These are phyloP conservation scores for Fragaria iinumae DNA, from an alignment of 306 rosid genomes.

Conservation along the genomic window DNA sequence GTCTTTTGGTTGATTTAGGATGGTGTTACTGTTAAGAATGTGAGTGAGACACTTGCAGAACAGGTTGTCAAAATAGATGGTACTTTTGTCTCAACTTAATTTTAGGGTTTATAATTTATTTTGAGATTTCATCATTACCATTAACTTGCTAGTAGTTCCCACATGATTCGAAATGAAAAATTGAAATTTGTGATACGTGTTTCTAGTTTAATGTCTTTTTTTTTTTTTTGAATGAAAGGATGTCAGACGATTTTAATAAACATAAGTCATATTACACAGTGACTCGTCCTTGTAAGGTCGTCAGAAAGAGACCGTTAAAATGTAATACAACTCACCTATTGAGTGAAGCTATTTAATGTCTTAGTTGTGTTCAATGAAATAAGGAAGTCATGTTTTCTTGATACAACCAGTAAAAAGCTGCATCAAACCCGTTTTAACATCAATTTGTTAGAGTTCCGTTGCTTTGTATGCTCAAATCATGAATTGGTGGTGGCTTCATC, in stretches of 20 bases:
- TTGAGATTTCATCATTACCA: not conserved
- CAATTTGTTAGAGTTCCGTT: not conserved
- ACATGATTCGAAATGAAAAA: too few relatives aligned
- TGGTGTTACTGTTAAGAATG: constrained; percentile 81
- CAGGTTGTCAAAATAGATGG: constrained; percentile 57
- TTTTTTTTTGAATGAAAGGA: too few relatives aligned
- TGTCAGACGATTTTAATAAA: too few relatives aligned
- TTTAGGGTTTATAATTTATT: not conserved
- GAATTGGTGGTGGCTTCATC: not conserved
- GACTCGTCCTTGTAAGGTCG: too few relatives aligned
- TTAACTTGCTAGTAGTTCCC: too few relatives aligned
- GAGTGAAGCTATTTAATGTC: too few relatives aligned
- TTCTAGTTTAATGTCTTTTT: not conserved
- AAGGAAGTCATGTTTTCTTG: not conserved
- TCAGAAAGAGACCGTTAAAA: too few relatives aligned
- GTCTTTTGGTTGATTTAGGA: constrained; percentile 45
- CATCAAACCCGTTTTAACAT: too few relatives aligned
- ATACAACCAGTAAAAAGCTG: too few relatives aligned
- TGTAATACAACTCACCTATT: too few relatives aligned
- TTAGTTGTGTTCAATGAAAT: not conserved
- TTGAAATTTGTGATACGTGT: too few relatives aligned
- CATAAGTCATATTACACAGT: too few relatives aligned
- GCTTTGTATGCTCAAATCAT: not conserved
- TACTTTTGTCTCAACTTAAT: constrained; percentile 37
- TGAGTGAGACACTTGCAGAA: constrained; percentile 80